These are phyloP conservation scores for Pyrrhoderma noxium DNA, from an alignment of 1,284 basidiomycete genomes.

Conservation along the genomic window DNA sequence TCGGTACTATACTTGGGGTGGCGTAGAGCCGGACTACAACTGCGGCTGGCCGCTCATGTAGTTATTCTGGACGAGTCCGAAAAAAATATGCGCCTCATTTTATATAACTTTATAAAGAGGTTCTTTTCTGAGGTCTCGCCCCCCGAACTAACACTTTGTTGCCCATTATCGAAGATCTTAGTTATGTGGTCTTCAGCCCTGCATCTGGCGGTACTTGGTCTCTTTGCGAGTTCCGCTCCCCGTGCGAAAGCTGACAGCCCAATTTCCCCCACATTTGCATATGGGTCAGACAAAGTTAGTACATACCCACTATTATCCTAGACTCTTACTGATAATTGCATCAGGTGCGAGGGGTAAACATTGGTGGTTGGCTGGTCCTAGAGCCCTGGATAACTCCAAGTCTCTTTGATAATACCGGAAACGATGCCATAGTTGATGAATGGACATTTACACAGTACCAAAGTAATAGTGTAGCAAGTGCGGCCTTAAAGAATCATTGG, in stretches of 20 bases:
- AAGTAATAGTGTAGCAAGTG: slow-evolving; percentile 38
- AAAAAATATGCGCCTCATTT: no score
- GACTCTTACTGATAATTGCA: background rate
- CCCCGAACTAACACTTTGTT: no score
- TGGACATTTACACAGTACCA: slow-evolving; percentile 76
- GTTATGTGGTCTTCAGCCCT: no score
- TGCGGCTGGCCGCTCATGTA: no score
- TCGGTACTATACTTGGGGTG: no score
- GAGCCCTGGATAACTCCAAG: slow-evolving; percentile 89
- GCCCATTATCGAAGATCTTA: no score
- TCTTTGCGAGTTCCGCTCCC: slow-evolving; percentile 16
- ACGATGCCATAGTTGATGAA: slow-evolving; percentile 70
- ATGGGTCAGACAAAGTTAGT: slow-evolving; percentile 42
- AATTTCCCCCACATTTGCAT: slow-evolving; percentile 38
- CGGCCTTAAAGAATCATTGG: slow-evolving; percentile 64
- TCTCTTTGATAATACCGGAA: slow-evolving; percentile 73
- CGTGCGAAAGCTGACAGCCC: slow-evolving; percentile 20
- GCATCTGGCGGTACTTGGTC: background rate
- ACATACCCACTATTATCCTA: background rate
- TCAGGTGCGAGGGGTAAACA: slow-evolving; percentile 59
- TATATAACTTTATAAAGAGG: no score
- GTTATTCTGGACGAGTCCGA: no score
- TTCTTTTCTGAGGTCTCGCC: no score
- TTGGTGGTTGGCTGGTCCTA: slow-evolving; percentile 78
- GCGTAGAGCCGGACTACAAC: no score